These are phyloP conservation scores for Didymella arachidicola DNA, from an alignment of 2,329 filamentous ascomycete species.

Conservation along the genomic window DNA sequence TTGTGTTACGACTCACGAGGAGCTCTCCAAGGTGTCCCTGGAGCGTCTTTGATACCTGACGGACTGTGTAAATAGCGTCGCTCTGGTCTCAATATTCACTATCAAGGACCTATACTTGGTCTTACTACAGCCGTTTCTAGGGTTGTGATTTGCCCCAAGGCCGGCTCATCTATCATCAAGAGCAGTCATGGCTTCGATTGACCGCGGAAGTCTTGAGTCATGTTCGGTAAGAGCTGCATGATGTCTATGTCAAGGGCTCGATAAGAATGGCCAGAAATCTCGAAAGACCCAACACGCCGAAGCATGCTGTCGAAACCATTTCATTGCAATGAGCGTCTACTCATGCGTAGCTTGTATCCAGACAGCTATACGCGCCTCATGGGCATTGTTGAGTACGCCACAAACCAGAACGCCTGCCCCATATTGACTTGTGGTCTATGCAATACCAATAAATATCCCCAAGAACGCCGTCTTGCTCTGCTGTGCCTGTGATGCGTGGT, in stretches of 20 bases:
- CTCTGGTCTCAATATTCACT: background rate
- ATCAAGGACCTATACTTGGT: background rate
- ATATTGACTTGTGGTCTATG: conserved; percentile 27
- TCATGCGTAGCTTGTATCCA: conserved; percentile 16
- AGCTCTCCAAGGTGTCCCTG: background rate
- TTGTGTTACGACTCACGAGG: background rate
- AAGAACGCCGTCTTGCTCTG: conserved; percentile 30
- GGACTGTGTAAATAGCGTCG: background rate
- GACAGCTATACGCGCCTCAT: conserved; percentile 15
- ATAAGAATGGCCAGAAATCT: background rate
- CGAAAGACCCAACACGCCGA: conserved; percentile 3
- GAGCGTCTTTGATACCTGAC: conserved; percentile 3
- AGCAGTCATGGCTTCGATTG: background rate
- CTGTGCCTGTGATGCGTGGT: conserved; percentile 27
- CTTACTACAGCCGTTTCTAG: background rate
- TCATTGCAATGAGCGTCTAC: conserved; percentile 22
- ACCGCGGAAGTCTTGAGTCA: background rate
- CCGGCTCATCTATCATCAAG: background rate
- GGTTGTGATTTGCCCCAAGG: background rate
- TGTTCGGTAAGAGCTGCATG: background rate
- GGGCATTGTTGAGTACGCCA: conserved; percentile 6
- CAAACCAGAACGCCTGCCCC: conserved; percentile 12
- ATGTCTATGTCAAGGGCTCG: background rate
- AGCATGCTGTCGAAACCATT: conserved; percentile 11
- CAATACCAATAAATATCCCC: conserved; percentile 16